phyloP scores from a whole-genome alignment of 176 grass and related monocot species.

The Dendrocalamus sinicus region DNA sequence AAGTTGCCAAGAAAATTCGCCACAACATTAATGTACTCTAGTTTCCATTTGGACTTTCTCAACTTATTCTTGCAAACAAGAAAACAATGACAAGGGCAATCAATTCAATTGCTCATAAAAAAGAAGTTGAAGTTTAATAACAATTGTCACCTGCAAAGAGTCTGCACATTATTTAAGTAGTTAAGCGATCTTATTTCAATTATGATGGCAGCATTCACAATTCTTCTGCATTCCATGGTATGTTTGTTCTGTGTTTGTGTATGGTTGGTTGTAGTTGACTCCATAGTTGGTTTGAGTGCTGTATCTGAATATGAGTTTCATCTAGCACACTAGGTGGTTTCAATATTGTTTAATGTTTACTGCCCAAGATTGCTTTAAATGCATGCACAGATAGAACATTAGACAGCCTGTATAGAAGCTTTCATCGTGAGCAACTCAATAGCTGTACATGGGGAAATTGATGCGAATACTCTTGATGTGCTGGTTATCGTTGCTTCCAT shows the following conservation, averaged over 20 bases:
- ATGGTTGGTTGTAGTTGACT: not conserved
- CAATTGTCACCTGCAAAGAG: not conserved
- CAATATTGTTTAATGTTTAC: slow-evolving; percentile 8
- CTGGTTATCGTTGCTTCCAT: not conserved
- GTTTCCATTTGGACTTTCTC: slow-evolving; percentile 1
- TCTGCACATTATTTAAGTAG: not conserved
- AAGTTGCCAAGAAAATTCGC: slow-evolving; percentile 4
- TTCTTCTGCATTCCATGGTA: not conserved
- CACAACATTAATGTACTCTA: not conserved
- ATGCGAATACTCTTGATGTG: not conserved
- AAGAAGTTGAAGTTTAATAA: not conserved
- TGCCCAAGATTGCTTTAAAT: not conserved
- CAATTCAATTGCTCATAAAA: not conserved
- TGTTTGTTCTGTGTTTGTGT: not conserved
- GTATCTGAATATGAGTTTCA: not conserved
- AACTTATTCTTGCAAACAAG: not conserved
- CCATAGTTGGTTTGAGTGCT: not conserved
- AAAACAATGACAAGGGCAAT: not conserved
- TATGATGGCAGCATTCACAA: not conserved
- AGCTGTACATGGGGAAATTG: not conserved
- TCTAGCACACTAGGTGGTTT: not conserved
- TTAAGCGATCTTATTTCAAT: not conserved
- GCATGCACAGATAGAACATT: not conserved
- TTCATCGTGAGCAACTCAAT: not conserved
- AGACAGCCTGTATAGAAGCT: not conserved